Evolutionary conservation across 106 monocot species (phyloP).

Genomic region (Dendrobium huoshanense): DNA sequence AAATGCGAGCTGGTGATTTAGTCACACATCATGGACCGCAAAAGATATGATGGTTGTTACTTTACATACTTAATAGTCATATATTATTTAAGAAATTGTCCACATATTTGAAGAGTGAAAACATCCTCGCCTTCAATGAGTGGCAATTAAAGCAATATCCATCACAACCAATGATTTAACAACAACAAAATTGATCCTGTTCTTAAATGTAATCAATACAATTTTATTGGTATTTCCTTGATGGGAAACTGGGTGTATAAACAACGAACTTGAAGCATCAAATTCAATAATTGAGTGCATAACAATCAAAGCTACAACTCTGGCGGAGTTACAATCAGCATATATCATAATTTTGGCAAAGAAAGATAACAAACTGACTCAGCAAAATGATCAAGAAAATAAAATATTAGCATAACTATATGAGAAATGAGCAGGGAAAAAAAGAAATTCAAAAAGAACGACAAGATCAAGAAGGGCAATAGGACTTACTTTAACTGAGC

Average conservation of each 20-base stretch:
- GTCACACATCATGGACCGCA: background rate
- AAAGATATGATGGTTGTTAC: background rate
- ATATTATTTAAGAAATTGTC: background rate
- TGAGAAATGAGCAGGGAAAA: background rate
- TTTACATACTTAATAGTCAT: background rate
- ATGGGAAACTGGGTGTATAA: background rate
- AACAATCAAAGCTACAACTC: background rate
- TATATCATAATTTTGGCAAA: too few species aligned
- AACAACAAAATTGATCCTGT: background rate
- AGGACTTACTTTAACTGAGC: conserved; percentile 62
- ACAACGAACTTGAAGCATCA: background rate
- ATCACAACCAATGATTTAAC: background rate
- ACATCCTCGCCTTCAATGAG: background rate
- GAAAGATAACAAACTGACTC: too few species aligned
- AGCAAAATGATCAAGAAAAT: background rate
- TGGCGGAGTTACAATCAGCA: background rate
- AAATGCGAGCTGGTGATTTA: background rate
- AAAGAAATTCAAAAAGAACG: background rate
- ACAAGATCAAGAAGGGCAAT: background rate
- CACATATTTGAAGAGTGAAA: background rate
- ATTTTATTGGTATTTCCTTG: background rate
- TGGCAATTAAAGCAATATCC: background rate
- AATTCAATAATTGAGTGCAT: background rate
- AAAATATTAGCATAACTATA: background rate
- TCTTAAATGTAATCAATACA: background rate